A percentile compares a stretch with the other conserved stretches of the same genome.
These are phyloP conservation scores for Hyaloscypha variabilis DNA, from an alignment of 495 filamentous ascomycete genomes.

Conservation along the genomic window DNA sequence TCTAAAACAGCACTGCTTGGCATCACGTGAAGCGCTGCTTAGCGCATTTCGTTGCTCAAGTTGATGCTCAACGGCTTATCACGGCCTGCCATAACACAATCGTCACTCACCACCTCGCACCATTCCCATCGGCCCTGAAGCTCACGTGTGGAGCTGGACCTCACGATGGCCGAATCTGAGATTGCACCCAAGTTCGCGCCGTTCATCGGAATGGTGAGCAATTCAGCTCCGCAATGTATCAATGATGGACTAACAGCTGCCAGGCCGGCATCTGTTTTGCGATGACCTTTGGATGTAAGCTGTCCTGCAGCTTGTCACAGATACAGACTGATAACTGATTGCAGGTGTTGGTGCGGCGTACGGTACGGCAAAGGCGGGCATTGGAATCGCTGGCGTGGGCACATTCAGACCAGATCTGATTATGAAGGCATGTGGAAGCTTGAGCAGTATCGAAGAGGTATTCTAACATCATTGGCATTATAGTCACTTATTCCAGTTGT, in stretches of 20 bases:
- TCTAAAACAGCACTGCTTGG: not conserved
- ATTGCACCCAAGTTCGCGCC: constrained; percentile 88
- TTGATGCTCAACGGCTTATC: not conserved
- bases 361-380: constrained; percentile 95
- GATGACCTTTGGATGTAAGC: constrained; percentile 93
- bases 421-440: constrained; percentile 76
- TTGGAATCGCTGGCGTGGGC: constrained; percentile 93
- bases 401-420: constrained; percentile 93
- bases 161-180: constrained; percentile 26
- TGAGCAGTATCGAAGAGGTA: not conserved
- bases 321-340: constrained; percentile 21
- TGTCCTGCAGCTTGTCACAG: constrained; percentile 26
- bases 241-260: constrained; percentile 39
- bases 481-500: constrained; percentile 94
- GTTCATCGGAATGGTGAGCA: constrained; percentile 94
- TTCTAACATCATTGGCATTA: constrained; percentile 30
- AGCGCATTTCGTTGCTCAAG: not conserved
- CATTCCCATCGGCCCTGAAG: not conserved
- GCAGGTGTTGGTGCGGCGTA: constrained; percentile 91
- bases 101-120: not conserved
- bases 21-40: not conserved
- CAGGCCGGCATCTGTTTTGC: constrained; percentile 89
- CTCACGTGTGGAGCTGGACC: constrained; percentile 16
- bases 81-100: not conserved
- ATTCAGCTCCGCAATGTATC: constrained; percentile 10